Evolutionary conservation across 2,329 filamentous ascomycete genomes (phyloP).

Genomic region (Sporothrix schenckii): DNA sequence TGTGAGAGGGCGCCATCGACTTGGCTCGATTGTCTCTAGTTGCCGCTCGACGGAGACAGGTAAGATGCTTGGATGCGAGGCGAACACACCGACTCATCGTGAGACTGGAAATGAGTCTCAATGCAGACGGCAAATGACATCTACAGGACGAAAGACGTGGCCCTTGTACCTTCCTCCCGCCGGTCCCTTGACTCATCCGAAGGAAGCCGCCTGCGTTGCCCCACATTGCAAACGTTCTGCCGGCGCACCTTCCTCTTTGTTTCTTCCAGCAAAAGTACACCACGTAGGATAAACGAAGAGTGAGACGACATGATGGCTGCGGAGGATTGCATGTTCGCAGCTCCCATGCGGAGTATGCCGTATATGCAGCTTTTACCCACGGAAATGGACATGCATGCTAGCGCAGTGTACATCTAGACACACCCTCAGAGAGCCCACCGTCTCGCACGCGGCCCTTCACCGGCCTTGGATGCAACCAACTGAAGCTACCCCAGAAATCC

Average conservation of each 20-base stretch:
- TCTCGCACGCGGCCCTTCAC: conserved; percentile 8
- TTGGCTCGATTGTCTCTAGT: background rate
- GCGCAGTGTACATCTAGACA: background rate
- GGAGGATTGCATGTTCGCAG: conserved; percentile 10
- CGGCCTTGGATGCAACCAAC: background rate
- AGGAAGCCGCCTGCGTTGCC: too few species aligned
- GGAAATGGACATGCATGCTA: background rate
- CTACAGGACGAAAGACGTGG: background rate
- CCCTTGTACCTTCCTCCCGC: background rate
- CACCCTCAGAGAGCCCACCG: background rate
- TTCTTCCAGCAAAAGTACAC: background rate
- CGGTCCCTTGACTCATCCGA: background rate
- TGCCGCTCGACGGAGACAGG: background rate
- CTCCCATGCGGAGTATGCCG: conserved; percentile 6
- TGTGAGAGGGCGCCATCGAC: background rate
- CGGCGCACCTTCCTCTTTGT: conserved; percentile 17
- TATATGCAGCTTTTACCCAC: conserved; percentile 17
- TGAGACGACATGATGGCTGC: background rate
- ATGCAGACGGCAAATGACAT: background rate
- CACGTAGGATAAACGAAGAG: background rate
- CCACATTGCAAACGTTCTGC: conserved; percentile 9
- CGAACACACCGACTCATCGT: background rate
- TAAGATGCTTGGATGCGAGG: too few species aligned
- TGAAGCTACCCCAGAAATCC: background rate
- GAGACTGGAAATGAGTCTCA: background rate